Percentiles rank a stretch among this genome's conserved stretches.
Evolutionary conservation across 2,329 filamentous ascomycete genomes (phyloP).

Genomic region (Rhynchosporium agropyri): DNA sequence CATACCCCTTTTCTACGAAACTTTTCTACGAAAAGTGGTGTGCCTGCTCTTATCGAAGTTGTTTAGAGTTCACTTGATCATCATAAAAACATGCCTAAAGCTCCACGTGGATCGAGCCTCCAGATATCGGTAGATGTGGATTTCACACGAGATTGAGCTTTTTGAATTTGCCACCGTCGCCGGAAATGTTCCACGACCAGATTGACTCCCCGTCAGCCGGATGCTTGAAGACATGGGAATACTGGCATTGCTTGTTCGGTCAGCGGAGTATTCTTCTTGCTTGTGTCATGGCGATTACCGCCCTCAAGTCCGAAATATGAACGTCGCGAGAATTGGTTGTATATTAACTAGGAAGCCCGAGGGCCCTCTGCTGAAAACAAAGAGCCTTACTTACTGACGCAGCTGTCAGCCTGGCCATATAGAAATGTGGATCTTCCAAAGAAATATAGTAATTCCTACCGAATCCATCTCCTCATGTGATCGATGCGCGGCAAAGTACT

Average conservation of each 20-base stretch:
- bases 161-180: neutral
- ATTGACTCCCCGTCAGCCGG: neutral
- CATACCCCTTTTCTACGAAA: neutral
- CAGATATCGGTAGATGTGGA: neutral
- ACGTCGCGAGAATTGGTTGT: neutral
- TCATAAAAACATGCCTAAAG: neutral
- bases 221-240: neutral
- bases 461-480: neutral
- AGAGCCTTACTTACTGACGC: neutral
- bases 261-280: neutral
- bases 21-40: neutral
- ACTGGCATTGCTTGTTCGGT: neutral
- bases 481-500: too few relatives aligned
- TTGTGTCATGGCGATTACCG: neutral
- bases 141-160: neutral
- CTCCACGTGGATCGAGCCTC: neutral
- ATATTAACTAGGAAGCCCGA: too few relatives aligned
- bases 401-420: neutral
- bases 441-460: neutral
- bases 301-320: neutral
- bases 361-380: neutral
- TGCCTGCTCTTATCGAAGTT: neutral
- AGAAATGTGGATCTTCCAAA: neutral
- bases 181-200: neutral
- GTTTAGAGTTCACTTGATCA: neutral